Evolutionary conservation across 2,329 filamentous ascomycete genomes (phyloP), one percentile per base, ranked within the genome.

Genomic region (Penicillium sp.): DNA sequence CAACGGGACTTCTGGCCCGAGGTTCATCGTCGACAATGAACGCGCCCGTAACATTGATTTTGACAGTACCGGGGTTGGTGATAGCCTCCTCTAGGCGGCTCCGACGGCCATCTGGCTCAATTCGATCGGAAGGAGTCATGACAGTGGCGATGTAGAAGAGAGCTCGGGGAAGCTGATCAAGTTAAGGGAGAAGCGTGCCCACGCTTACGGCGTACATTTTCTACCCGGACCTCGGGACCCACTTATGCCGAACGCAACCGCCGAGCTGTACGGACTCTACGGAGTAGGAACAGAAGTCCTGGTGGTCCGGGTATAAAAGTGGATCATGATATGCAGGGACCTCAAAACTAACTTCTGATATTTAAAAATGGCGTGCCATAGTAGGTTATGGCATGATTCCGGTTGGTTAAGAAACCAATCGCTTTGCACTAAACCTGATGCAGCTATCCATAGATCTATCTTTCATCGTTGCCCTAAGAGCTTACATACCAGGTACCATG

Each of bases 1-100:
- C 79, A 60, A 81, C 78, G 19, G 71, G 69, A 56, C 70, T 75
- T 42, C 70, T 84, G 74, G 68, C 82, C 74, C 65, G 79, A 74
- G 59, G 81, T 65, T 91, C 89, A 60, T 93, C 88, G 71, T 97
- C 91, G 68, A 96, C 92, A 64, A 99, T 98, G 71, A 96, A 97
- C 39, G 95, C 95, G 70, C 93, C 95, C 74, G 92, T 87, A 63
- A 98, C 93, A 73, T 99, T 98, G 79, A 99, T 98, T 77, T 90
- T 89, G 69, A 97, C 92, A 14, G 90, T 79, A 24, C 85, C 85
- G 3, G 85, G 85, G 57, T 84, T 83, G 58, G 79, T 76, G 60
- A 87, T 86, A 44, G 83, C 80, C 45, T 75, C 69, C 55, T 75
- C 68, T 33, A 77, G 54, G 43, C 71, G 73, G 49, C 71, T 71